Conservation (phyloP, 345 rosid genomes). For the Rhodomyrtus tomentosa region DNA sequence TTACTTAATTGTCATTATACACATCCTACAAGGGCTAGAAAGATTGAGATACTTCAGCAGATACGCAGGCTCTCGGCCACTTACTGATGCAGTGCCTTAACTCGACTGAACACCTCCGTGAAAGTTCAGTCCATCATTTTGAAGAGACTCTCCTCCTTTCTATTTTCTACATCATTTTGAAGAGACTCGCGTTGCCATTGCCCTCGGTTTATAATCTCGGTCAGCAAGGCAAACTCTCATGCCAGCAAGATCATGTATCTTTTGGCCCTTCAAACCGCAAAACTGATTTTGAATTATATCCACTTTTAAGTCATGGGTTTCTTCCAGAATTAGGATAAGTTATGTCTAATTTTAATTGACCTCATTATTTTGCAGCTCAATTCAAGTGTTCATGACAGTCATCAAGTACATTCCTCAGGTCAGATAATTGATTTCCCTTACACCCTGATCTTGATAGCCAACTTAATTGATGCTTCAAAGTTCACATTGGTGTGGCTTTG, state of each 20-base stretch:
- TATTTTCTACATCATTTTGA: not conserved
- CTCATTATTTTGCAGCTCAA: slow-evolving; percentile 43
- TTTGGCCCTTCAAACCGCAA: not conserved
- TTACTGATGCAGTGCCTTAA: not conserved
- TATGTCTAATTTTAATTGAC: not conserved
- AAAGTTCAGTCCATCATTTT: not conserved
- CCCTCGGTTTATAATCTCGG: not conserved
- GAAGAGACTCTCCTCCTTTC: not conserved
- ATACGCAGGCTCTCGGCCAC: not conserved
- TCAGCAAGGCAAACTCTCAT: not conserved
- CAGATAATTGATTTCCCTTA: not conserved
- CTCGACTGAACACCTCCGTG: not conserved
- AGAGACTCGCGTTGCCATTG: not conserved
- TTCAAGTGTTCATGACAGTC: slow-evolving; percentile 76
- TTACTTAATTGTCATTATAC: not conserved
- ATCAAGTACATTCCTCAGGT: slow-evolving; percentile 93
- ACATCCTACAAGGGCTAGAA: not conserved
- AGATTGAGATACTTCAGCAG: not conserved
- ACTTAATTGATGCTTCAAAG: not conserved
- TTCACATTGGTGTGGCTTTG: not conserved
- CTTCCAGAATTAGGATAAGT: not conserved
- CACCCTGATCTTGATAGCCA: not conserved
- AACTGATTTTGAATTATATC: not conserved
- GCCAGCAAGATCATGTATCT: not conserved
- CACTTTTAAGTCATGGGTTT: not conserved